A percentile compares a stretch with the other conserved stretches of the same genome.
These are phyloP conservation scores for Botrytis fragariae DNA, from an alignment of 2,329 filamentous ascomycete species.

Conservation along the genomic window DNA sequence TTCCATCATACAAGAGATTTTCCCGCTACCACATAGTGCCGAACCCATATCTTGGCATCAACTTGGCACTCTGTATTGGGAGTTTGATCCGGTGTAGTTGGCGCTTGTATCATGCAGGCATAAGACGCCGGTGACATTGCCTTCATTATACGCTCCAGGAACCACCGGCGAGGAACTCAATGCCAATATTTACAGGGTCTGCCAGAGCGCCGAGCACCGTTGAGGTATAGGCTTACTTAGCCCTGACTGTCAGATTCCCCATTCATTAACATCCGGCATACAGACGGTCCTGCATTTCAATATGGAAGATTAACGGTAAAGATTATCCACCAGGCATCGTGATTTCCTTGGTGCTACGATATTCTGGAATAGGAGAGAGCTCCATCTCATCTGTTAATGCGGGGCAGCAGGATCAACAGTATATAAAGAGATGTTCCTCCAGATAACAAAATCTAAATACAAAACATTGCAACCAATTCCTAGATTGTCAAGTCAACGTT, in stretches of 20 bases:
- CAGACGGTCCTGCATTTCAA: background rate
- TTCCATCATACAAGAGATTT: background rate
- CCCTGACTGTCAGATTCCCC: background rate
- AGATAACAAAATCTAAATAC: background rate
- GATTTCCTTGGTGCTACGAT: background rate
- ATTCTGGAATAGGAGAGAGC: too few relatives aligned
- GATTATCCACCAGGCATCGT: constrained; percentile 1
- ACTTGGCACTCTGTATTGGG: background rate
- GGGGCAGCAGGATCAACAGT: background rate
- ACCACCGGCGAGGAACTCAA: background rate
- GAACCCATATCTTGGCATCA: background rate
- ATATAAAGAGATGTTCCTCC: background rate
- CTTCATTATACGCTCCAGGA: background rate
- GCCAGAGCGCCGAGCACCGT: background rate
- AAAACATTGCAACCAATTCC: background rate
- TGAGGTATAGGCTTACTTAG: background rate
- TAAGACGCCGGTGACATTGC: background rate
- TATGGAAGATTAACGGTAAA: background rate
- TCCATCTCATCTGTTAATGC: background rate
- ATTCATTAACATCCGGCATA: background rate
- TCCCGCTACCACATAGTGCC: background rate
- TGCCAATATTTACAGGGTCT: background rate
- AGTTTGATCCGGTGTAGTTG: background rate
- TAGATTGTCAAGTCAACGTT: background rate
- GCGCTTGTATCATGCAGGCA: background rate